These are phyloP conservation scores for Agaricus bisporus DNA, from an alignment of 768 basidiomycete species.

Conservation along the genomic window DNA sequence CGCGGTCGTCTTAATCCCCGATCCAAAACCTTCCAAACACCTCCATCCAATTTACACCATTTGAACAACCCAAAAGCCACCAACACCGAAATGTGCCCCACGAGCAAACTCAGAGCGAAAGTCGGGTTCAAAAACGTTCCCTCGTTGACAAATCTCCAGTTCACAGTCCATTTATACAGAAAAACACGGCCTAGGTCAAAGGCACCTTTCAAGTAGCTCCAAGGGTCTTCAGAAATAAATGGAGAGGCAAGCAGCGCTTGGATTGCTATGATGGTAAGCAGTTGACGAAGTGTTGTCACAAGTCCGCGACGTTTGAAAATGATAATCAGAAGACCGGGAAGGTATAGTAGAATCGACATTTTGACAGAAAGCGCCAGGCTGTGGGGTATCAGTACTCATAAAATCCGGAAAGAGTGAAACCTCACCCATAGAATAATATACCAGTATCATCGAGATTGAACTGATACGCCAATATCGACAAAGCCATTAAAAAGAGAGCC, in stretches of 20 bases:
- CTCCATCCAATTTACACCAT: slow-evolving; percentile 78
- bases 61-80: slow-evolving; percentile 59
- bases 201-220: slow-evolving; percentile 66
- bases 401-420: not conserved
- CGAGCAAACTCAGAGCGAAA: slow-evolving; percentile 59
- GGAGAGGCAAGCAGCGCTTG: slow-evolving; percentile 64
- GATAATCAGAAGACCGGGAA: slow-evolving; percentile 83
- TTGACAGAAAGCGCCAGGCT: slow-evolving; percentile 87
- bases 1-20: slow-evolving; percentile 48
- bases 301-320: slow-evolving; percentile 71
- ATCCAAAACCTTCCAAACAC: slow-evolving; percentile 47
- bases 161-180: slow-evolving; percentile 95
- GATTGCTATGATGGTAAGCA: slow-evolving; percentile 37
- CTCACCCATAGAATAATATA: slow-evolving; percentile 69
- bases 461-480: slow-evolving; percentile 63
- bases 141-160: slow-evolving; percentile 88
- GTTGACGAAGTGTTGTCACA: slow-evolving; percentile 40
- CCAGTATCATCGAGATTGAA: slow-evolving; percentile 53
- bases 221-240: slow-evolving; percentile 56
- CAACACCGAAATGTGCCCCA: slow-evolving; percentile 58
- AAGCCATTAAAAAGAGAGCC: slow-evolving; percentile 62
- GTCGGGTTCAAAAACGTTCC: slow-evolving; percentile 60
- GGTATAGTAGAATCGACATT: slow-evolving; percentile 88
- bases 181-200: slow-evolving; percentile 89
- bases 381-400: slow-evolving; percentile 9